Percentiles rank a stretch among this genome's conserved stretches.
These are phyloP conservation scores for Pestalotiopsis sp. DNA, from an alignment of 2,329 filamentous ascomycete species.

Conservation along the genomic window DNA sequence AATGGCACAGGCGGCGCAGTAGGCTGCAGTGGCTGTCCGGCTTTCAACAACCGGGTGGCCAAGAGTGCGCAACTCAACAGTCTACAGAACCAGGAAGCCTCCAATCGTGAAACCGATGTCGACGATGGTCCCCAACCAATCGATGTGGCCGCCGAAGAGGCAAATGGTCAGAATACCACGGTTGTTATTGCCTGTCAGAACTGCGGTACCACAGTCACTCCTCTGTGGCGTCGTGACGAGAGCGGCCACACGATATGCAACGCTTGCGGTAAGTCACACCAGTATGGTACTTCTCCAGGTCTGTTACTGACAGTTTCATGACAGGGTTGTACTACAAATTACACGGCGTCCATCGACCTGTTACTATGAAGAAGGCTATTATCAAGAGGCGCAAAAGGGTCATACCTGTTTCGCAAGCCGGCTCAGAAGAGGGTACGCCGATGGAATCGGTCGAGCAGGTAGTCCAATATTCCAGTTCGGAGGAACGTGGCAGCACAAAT, in stretches of 20 bases:
- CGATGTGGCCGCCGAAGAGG: constrained; percentile 51
- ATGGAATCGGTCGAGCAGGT: constrained; percentile 53
- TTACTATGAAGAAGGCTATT: constrained; percentile 98
- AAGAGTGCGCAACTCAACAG: constrained; percentile 82
- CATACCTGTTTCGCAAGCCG: constrained; percentile 71
- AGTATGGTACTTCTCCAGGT: not conserved
- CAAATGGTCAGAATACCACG: constrained; percentile 50
- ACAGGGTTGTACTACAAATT: constrained; percentile 94
- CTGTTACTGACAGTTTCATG: not conserved
- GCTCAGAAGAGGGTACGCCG: constrained; percentile 42
- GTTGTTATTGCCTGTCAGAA: constrained; percentile 94
- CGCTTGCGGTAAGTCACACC: constrained; percentile 77
- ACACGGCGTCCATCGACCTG: constrained; percentile 88
- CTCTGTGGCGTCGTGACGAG: constrained; percentile 92
- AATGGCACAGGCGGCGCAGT: constrained; percentile 96
- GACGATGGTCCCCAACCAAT: constrained; percentile 47
- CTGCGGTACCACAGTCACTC: constrained; percentile 94
- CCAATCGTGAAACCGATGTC: constrained; percentile 25
- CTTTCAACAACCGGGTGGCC: constrained; percentile 94
- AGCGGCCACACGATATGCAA: constrained; percentile 97
- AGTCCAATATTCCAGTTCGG: constrained; percentile 35
- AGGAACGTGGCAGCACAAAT: constrained; percentile 60
- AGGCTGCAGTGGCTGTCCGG: constrained; percentile 93
- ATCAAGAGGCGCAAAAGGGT: constrained; percentile 96
- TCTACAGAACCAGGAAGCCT: constrained; percentile 51